Evolutionary conservation across 2,329 filamentous ascomycete species (phyloP).

Genomic region (Colletotrichum sp.): DNA sequence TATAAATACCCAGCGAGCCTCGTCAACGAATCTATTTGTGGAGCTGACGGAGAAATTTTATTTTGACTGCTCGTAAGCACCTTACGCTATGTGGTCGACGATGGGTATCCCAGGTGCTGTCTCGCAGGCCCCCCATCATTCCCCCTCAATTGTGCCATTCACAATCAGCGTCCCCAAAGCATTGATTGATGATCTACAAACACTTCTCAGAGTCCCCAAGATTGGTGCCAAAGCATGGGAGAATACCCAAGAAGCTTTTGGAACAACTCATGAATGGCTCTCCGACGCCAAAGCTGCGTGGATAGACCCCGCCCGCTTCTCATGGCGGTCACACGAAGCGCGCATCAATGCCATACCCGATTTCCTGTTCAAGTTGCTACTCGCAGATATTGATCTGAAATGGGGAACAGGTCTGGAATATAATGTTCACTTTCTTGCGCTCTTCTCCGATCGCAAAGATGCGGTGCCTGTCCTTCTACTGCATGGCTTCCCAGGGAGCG

Average conservation of each 20-base stretch:
- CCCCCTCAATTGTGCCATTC: neutral
- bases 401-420: neutral
- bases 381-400: neutral
- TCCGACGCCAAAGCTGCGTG: neutral
- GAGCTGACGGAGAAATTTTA: neutral
- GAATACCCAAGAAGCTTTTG: neutral
- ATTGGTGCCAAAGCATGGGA: neutral
- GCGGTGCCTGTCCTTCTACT: neutral
- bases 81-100: accelerated
- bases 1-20: neutral
- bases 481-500: neutral
- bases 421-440: neutral
- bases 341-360: neutral
- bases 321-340: neutral
- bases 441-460: neutral
- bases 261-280: neutral
- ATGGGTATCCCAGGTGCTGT: accelerated
- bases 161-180: neutral
- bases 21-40: accelerated
- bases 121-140: accelerated
- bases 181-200: neutral
- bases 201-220: accelerated
- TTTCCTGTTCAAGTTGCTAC: accelerated
- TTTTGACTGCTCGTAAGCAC: neutral
- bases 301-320: neutral